Conservation (phyloP, 2,329 filamentous ascomycete species). For the Akanthomyces muscarius region DNA sequence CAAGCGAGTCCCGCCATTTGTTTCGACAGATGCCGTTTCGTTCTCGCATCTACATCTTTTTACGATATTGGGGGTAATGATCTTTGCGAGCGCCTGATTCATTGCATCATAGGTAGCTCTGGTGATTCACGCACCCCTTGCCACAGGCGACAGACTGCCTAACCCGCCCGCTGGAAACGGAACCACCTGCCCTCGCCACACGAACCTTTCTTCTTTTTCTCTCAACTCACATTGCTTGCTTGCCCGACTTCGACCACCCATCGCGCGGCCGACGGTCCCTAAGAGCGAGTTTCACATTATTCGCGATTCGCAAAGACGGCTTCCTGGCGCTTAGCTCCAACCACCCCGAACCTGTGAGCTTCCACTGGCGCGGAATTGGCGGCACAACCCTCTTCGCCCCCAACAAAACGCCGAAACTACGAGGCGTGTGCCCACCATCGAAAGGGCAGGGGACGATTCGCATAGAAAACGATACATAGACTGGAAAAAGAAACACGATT, state of each 20-base stretch:
- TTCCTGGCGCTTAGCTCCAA: background rate
- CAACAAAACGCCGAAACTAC: background rate
- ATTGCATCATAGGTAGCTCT: background rate
- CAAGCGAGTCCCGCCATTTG: background rate
- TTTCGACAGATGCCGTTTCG: background rate
- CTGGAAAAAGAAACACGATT: background rate
- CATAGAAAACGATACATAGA: background rate
- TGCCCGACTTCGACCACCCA: background rate
- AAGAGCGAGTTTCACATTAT: background rate
- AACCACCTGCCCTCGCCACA: constrained; percentile 3
- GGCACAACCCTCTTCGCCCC: background rate
- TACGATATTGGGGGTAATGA: background rate
- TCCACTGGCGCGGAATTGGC: background rate
- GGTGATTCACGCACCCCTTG: background rate
- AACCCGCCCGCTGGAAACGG: background rate
- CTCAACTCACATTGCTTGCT: background rate
- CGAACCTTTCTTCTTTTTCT: background rate
- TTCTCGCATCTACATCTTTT: background rate
- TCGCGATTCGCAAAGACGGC: background rate
- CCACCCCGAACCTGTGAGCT: background rate
- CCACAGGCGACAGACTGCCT: background rate
- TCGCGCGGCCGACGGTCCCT: background rate
- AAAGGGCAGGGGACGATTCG: background rate
- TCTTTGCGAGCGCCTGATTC: background rate
- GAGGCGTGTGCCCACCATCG: background rate